Evolutionary conservation across 2,329 filamentous ascomycete species (phyloP), one percentile per base, ranked within the genome.

Genomic region (Alternaria triticimaculans): DNA sequence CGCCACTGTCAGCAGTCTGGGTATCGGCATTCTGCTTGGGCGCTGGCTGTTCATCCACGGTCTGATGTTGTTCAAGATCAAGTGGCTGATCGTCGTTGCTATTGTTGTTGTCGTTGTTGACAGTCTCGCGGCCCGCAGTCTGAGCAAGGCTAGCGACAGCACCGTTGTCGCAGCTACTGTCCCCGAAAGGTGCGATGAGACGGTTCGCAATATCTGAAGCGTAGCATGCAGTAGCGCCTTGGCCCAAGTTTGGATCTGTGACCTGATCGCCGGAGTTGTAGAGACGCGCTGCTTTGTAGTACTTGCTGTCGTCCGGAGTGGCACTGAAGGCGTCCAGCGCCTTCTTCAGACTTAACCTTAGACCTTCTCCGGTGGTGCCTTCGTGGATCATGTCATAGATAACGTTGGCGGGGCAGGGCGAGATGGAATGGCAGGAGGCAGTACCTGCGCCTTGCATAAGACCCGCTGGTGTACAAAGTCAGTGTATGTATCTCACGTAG

Each of bases 141-240:
- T 23, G 25, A 2, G 51, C 20, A 2, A 56, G 45, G 20, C 30
- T 43, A 30, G 63, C 25, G 45, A 58, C 51, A 49, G 49, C 49
- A n/a, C 11, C 15, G 18, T 37, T 51, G 12, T 51, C 28, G 20
- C 49, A 51, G 18, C 12, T 37, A 11, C 49, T 51, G 3, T 51
- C 20, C 9, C 28, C 18, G 21, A 51, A 51, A 21, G 28, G 49
- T 2, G 7, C 41, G 75, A 75, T 12, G 82, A 81, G 15, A 48
- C 83, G 77, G 69, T 85, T 86, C 51, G 86, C 85, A 65, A 87
- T 77, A 65, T 87, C 85, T 18, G 77, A 81, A 9, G 81, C 78
- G 71, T 87, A 87, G 77, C 84, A 86, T 64, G 81, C 80, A 18
- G 84, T 85, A 37, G 72, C 69, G 48, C 82, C 82, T 58, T 79